Conservation (phyloP, 495 filamentous ascomycete genomes). For the Penicillium diatomitis region DNA sequence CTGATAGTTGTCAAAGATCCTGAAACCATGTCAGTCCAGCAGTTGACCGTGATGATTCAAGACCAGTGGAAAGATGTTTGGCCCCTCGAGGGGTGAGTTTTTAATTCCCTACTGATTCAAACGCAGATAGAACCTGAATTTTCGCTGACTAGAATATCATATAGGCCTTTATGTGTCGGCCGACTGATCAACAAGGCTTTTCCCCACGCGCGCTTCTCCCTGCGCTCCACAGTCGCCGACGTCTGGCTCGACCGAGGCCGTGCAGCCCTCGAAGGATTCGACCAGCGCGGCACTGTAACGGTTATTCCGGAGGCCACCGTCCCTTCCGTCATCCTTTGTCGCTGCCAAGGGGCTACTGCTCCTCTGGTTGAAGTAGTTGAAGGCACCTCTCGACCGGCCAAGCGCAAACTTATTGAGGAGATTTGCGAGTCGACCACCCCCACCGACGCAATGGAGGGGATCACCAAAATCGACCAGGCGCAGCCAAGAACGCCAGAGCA, state of each 20-base stretch:
- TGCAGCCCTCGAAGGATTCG: conserved; percentile 22
- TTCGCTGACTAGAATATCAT: conserved; percentile 1
- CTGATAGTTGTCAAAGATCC: conserved; percentile 22
- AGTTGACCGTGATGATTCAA: conserved; percentile 24
- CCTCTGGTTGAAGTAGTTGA: conserved; percentile 27
- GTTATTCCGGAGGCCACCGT: conserved; percentile 22
- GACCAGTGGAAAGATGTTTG: conserved; percentile 27
- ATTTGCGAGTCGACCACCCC: too few species aligned
- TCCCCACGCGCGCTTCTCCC: conserved; percentile 22
- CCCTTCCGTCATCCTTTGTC: background rate
- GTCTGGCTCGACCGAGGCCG: conserved; percentile 32
- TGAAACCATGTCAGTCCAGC: conserved; percentile 23
- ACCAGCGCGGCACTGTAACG: conserved; percentile 27
- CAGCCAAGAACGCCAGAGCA: background rate
- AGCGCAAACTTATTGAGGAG: background rate
- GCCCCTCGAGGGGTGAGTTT: conserved; percentile 25
- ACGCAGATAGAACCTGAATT: background rate
- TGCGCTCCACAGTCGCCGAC: conserved; percentile 28
- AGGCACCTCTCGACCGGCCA: conserved; percentile 7
- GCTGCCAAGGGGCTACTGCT: conserved; percentile 22
- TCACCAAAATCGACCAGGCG: background rate
- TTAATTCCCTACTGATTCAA: too few species aligned
- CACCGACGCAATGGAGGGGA: background rate
- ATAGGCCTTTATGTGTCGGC: conserved; percentile 31
- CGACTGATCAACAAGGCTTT: conserved; percentile 30